Percentiles rank a stretch among this genome's conserved stretches.
These are phyloP conservation scores for Cercospora canescens DNA, from an alignment of 2,329 filamentous ascomycete species.

Conservation along the genomic window DNA sequence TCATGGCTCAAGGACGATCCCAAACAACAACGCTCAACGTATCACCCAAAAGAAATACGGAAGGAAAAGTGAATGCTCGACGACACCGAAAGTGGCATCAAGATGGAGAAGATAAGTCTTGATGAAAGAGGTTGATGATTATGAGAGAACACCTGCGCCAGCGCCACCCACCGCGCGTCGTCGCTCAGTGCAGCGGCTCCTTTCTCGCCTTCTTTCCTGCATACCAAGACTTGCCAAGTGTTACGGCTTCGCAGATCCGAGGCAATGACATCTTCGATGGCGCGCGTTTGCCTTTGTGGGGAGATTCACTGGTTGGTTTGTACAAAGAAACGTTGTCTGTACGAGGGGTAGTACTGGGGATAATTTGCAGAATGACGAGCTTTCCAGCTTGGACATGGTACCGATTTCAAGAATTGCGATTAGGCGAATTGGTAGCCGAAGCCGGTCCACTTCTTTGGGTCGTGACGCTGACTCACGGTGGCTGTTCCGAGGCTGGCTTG, in stretches of 20 bases:
- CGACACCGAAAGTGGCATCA: background rate
- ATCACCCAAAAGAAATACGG: background rate
- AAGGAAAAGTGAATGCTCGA: background rate
- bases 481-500: background rate
- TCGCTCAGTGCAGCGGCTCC: background rate
- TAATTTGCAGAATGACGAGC: background rate
- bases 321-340: background rate
- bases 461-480: background rate
- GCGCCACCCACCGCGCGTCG: background rate
- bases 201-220: background rate
- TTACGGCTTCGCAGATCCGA: background rate
- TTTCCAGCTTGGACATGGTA: background rate
- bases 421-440: background rate
- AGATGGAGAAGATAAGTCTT: background rate
- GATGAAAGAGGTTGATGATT: background rate
- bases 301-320: background rate
- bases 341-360: background rate
- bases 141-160: background rate
- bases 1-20: background rate
- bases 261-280: conserved; percentile 1
- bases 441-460: background rate
- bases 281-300: background rate
- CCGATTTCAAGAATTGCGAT: background rate
- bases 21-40: background rate
- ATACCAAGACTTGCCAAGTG: background rate